A percentile compares a stretch with the other conserved stretches of the same genome.
Conservation (phyloP, 2,329 filamentous ascomycete species). For the Exophiala bonariae region DNA sequence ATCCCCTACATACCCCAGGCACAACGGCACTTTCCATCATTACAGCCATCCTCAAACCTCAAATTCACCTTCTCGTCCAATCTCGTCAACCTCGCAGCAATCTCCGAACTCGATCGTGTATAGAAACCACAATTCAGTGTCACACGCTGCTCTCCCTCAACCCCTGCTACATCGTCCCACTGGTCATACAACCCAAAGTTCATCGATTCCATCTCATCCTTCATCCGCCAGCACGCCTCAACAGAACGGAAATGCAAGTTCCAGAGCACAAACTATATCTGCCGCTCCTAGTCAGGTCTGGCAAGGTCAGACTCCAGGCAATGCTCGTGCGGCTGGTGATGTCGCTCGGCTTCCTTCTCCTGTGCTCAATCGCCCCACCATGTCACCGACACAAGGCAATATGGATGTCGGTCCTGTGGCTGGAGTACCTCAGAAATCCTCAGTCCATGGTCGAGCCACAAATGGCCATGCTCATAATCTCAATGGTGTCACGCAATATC, state of each 20-base stretch:
- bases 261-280: neutral
- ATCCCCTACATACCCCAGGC: conserved; percentile 2
- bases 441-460: conserved; percentile 16
- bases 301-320: conserved; percentile 40
- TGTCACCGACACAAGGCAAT: conserved; percentile 52
- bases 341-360: conserved; percentile 35
- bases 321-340: conserved; percentile 29
- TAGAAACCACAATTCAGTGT: neutral
- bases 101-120: neutral
- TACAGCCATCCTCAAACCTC: conserved; percentile 33
- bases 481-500: conserved; percentile 40
- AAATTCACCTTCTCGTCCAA: conserved; percentile 18
- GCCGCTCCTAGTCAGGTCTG: conserved; percentile 32
- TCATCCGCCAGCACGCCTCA: conserved; percentile 19
- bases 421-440: conserved; percentile 40
- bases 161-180: neutral
- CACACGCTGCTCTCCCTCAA: neutral
- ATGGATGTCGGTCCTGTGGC: conserved; percentile 48
- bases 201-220: no score
- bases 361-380: conserved; percentile 46
- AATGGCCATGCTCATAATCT: conserved; percentile 31
- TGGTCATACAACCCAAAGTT: conserved; percentile 18
- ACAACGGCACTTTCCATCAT: conserved; percentile 27
- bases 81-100: neutral
- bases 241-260: neutral